Conservation (phyloP, 495 filamentous ascomycete species). For the Tuber aestivum region DNA sequence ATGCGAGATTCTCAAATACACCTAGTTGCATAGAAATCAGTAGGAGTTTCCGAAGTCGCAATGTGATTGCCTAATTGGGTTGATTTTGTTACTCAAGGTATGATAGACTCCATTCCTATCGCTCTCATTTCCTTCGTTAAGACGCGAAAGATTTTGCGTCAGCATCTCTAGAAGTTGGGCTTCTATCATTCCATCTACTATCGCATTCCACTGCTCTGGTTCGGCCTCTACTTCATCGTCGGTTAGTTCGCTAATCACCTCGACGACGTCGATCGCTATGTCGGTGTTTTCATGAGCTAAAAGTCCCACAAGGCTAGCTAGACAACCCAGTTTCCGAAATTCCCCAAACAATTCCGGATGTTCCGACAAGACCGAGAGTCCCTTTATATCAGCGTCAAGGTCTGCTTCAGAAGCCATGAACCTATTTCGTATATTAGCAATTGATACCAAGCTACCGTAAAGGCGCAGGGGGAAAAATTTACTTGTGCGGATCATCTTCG, state of each 20-base stretch:
- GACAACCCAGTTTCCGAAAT: slow-evolving; percentile 73
- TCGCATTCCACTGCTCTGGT: slow-evolving; percentile 70
- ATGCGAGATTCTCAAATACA: slow-evolving; percentile 81
- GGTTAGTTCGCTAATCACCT: slow-evolving; percentile 86
- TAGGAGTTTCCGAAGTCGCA: neutral
- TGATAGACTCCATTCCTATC: slow-evolving; percentile 84
- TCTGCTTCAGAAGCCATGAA: slow-evolving; percentile 86
- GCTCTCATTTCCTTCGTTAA: slow-evolving; percentile 72
- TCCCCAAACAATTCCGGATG: slow-evolving; percentile 79
- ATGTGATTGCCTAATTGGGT: neutral
- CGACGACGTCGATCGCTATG: slow-evolving; percentile 85
- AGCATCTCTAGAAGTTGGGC: slow-evolving; percentile 78
- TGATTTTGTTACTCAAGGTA: slow-evolving; percentile 54
- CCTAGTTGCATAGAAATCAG: slow-evolving; percentile 41
- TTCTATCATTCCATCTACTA: slow-evolving; percentile 78
- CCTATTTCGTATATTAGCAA: slow-evolving; percentile 42
- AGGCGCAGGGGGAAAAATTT: slow-evolving; percentile 45
- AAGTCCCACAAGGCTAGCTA: slow-evolving; percentile 67
- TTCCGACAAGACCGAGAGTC: slow-evolving; percentile 79
- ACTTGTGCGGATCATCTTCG: slow-evolving; percentile 78
- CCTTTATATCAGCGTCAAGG: slow-evolving; percentile 81
- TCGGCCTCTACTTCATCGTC: slow-evolving; percentile 88
- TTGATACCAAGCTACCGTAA: neutral
- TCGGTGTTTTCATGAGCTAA: slow-evolving; percentile 95
- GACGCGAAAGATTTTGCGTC: slow-evolving; percentile 70